Conservation (phyloP, 768 basidiomycete genomes). For the Saitozyma sp. region DNA sequence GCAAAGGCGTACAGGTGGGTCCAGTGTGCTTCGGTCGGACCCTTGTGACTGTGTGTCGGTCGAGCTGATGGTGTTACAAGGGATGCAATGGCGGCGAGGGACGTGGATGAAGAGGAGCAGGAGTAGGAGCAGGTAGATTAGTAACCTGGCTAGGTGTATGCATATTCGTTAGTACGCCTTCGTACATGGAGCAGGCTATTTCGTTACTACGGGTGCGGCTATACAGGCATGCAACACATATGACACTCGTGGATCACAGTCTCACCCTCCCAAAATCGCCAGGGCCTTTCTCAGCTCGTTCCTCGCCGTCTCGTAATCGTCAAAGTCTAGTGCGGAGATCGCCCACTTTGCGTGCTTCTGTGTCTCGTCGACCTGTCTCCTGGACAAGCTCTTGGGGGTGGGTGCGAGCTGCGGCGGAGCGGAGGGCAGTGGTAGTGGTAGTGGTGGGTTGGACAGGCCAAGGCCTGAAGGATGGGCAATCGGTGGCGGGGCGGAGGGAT, state of each 20-base stretch:
- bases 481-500: slow-evolving; percentile 26
- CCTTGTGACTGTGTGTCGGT: too few relatives aligned
- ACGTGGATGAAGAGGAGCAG: background rate
- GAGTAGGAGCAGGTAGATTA: background rate
- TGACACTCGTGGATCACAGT: background rate
- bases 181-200: too few relatives aligned
- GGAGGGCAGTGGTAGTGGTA: slow-evolving; percentile 20
- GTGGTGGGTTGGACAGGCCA: slow-evolving; percentile 29
- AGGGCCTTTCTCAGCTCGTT: slow-evolving; percentile 79
- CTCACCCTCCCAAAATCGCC: slow-evolving; percentile 47
- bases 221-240: background rate
- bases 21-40: background rate
- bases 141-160: background rate
- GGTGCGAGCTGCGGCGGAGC: slow-evolving; percentile 15
- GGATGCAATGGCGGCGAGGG: background rate
- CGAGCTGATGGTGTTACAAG: too few relatives aligned
- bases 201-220: too few relatives aligned
- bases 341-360: slow-evolving; percentile 94
- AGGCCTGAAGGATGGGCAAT: slow-evolving; percentile 28
- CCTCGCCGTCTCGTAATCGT: slow-evolving; percentile 82
- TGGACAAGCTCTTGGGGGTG: slow-evolving; percentile 25
- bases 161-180: too few relatives aligned
- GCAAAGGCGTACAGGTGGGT: slow-evolving; percentile 66
- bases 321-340: slow-evolving; percentile 92
- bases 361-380: slow-evolving; percentile 64